These are phyloP conservation scores for Penicillium parvum DNA, from an alignment of 495 filamentous ascomycete genomes.

Conservation along the genomic window DNA sequence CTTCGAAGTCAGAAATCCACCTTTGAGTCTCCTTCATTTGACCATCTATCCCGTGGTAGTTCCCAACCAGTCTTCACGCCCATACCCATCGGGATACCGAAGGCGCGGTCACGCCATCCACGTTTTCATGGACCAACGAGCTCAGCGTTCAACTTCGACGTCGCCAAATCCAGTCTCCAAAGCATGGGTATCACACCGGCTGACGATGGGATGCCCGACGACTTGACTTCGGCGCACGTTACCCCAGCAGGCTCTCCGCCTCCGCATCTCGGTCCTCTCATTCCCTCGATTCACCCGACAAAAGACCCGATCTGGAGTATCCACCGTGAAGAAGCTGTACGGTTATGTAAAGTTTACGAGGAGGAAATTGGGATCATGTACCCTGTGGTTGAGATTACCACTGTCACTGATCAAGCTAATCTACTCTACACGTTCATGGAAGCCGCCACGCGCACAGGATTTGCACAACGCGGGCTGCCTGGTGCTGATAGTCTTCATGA, in stretches of 20 bases:
- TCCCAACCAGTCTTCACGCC: conserved; percentile 35
- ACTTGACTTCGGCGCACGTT: conserved; percentile 45
- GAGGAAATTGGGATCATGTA: conserved; percentile 88
- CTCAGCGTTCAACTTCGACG: conserved; percentile 78
- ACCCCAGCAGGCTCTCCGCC: conserved; percentile 52
- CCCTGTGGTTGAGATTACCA: conserved; percentile 68
- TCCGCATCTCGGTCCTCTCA: conserved; percentile 37
- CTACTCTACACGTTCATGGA: conserved; percentile 69
- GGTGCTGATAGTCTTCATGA: conserved; percentile 65
- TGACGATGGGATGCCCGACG: conserved; percentile 57
- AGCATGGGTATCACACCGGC: conserved; percentile 71
- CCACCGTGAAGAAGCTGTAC: conserved; percentile 63
- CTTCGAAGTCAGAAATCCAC: conserved; percentile 46
- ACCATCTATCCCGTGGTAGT: conserved; percentile 35
- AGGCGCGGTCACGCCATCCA: conserved; percentile 48
- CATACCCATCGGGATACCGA: conserved; percentile 27
- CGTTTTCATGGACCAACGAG: conserved; percentile 83
- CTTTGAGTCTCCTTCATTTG: conserved; percentile 36
- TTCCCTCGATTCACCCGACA: conserved; percentile 34
- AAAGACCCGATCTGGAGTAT: conserved; percentile 76
- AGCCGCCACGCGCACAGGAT: conserved; percentile 53
- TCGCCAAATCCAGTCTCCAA: conserved; percentile 81
- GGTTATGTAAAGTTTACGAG: conserved; percentile 68
- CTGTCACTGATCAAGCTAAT: conserved; percentile 58
- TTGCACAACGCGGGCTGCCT: conserved; percentile 49